Conservation (phyloP, 805 yeast species). For the Starmerella vitae region DNA sequence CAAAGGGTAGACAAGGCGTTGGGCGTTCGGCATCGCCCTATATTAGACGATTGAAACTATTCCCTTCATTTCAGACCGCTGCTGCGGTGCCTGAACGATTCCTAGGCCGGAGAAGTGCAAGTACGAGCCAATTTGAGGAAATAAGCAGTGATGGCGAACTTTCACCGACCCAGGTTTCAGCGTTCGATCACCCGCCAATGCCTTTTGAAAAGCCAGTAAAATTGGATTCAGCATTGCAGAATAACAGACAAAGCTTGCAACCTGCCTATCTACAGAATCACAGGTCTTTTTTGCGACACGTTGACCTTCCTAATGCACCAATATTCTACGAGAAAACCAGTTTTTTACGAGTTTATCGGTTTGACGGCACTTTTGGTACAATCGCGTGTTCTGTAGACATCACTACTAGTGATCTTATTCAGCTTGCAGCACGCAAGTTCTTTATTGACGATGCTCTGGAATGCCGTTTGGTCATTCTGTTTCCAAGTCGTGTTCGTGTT, state of each 20-base stretch:
- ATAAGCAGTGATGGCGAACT: background rate
- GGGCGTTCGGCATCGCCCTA: slow-evolving; percentile 3
- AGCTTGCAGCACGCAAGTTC: slow-evolving; percentile 61
- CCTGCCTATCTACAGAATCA: background rate
- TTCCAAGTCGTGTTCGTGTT: slow-evolving; percentile 14
- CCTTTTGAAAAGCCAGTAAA: too few relatives aligned
- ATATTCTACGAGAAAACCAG: slow-evolving; percentile 4
- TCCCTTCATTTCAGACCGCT: background rate
- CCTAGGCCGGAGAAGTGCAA: background rate
- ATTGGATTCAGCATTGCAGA: too few relatives aligned
- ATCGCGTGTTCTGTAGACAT: slow-evolving; percentile 67
- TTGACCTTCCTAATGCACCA: slow-evolving; percentile 10
- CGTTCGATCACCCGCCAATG: background rate
- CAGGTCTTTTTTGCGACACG: slow-evolving; percentile 11
- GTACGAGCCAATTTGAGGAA: background rate
- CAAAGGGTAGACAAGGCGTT: background rate
- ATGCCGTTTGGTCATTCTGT: slow-evolving; percentile 15
- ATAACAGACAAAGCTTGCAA: too few relatives aligned
- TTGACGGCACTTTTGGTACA: slow-evolving; percentile 75
- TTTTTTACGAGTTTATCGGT: slow-evolving; percentile 58
- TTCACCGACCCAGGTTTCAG: background rate
- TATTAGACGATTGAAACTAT: background rate
- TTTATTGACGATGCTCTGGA: slow-evolving; percentile 16
- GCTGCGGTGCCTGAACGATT: background rate
- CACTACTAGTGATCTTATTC: slow-evolving; percentile 60